Evolutionary conservation across 352 stramenopile species (phyloP).

Genomic region (Peronosclerospora sorghi): DNA sequence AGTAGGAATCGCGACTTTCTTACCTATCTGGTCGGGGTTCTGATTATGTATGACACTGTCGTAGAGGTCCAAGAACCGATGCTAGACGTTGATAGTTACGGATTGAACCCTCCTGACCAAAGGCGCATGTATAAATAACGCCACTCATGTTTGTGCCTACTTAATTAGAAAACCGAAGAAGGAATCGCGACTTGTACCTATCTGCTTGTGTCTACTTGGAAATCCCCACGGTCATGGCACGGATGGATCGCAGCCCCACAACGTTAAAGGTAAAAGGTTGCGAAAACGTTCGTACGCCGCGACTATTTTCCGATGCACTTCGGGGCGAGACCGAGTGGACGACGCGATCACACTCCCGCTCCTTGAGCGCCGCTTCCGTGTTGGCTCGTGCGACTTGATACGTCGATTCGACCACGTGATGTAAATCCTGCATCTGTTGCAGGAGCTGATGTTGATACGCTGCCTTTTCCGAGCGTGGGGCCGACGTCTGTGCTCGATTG

Average conservation of each 20-base stretch:
- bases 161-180: background rate
- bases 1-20: too few species aligned
- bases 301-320: constrained; percentile 4
- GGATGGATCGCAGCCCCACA: constrained; percentile 28
- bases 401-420: constrained; percentile 44
- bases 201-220: constrained; percentile 16
- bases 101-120: too few species aligned
- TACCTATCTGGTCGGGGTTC: too few species aligned
- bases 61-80: too few species aligned
- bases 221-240: constrained; percentile 24
- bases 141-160: constrained; percentile 12
- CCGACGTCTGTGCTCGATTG: constrained; percentile 21
- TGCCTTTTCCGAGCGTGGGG: constrained; percentile 4
- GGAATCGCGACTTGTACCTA: too few species aligned
- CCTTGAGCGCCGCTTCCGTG: constrained; percentile 34
- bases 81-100: too few species aligned
- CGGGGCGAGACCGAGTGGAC: constrained; percentile 10
- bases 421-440: constrained; percentile 66
- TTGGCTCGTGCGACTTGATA: constrained; percentile 54
- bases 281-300: constrained; percentile 24
- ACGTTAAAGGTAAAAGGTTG: constrained; percentile 32
- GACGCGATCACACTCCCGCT: constrained; percentile 22
- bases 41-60: too few species aligned
- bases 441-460: constrained; percentile 58
- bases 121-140: constrained; percentile 36